These are phyloP conservation scores for Kazachstania kunashirensis DNA, from an alignment of 805 yeast species.

Conservation along the genomic window DNA sequence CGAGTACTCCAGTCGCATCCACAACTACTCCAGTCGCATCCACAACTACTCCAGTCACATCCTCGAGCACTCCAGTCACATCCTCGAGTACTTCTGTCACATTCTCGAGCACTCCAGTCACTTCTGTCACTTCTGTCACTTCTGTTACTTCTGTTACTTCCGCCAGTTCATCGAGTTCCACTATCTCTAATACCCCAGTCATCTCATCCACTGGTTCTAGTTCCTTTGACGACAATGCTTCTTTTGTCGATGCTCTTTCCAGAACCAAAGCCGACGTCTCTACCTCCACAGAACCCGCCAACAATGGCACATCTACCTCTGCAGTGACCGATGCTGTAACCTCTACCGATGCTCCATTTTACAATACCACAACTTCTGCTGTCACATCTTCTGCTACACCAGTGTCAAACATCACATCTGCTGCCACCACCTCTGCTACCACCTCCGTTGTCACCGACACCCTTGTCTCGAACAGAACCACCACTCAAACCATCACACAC, in stretches of 20 bases:
- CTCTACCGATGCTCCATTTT: no score
- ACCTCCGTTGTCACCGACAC: conserved; percentile 1
- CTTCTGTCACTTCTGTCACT: not conserved
- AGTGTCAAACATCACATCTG: not conserved
- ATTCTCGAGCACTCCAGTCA: not conserved
- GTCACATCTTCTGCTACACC: not conserved
- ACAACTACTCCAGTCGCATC: not conserved
- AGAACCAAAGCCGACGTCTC: not conserved
- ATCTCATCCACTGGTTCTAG: not conserved
- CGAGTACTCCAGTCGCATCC: not conserved
- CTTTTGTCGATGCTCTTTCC: no score
- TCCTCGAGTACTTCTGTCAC: not conserved
- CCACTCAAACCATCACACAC: not conserved
- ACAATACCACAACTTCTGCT: no score
- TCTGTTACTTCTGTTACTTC: not conserved
- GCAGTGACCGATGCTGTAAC: no score
- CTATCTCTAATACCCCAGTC: not conserved
- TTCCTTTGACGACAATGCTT: not conserved
- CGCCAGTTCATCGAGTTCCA: not conserved
- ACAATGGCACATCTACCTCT: no score
- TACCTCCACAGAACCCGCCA: not conserved
- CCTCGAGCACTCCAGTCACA: not conserved
- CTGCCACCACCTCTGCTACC: not conserved
- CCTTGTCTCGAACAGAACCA: not conserved
- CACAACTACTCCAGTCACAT: not conserved